Base-by-base conservation (phyloP, 1,139 yeast genomes). In the Blastobotrys serpentis region DNA sequence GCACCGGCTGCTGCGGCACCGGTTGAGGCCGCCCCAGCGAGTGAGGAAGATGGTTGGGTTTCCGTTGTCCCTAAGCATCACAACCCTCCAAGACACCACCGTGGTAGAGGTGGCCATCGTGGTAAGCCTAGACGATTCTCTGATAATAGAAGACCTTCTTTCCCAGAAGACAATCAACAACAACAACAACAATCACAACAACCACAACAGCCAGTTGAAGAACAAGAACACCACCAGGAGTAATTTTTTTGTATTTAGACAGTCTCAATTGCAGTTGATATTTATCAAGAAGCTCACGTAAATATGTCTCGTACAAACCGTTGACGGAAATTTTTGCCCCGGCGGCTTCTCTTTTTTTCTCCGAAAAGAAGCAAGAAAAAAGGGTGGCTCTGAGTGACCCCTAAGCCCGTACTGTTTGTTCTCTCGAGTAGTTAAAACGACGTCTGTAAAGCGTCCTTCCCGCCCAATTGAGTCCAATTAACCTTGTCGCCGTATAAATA, bases 21-120 rank as follows among this genome's bases (percentile, higher is more conserved):
- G n/a, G 40, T 25, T 14, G 23, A 18, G 18, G 13, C 21, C 13
- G 40, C 18, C 16, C 19, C 19, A 8, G 25, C 14, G 16, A 25
- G n/a, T 8, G 40, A 36, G 22, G 40, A 36, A 23, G 40, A 36
- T 19, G 40, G 40, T 14, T 36, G 40, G 40, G 40, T 36, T 11
- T 36, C 40, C 7, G 40, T 36, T 17, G 23, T 11, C 19, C 40
- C 40, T 17, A 36, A 36, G 22, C 40, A 36, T 18, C 40, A 36
- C 25, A 17, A 17, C 14, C 40, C 40, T 17, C 40, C 40, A 19
- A 18, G 22, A 36, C 23, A 19, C 10, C 40, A 19, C 6, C 40
- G 40, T 7, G 40, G 40, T 14, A 18, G 40, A 7, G 40, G 40
- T n/a, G n/a, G n/a, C n/a, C n/a, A n/a, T 25, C 19, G 40, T 17